phyloP scores from a whole-genome alignment of 495 filamentous ascomycete species.

The Astrothelium macrocarpum region DNA sequence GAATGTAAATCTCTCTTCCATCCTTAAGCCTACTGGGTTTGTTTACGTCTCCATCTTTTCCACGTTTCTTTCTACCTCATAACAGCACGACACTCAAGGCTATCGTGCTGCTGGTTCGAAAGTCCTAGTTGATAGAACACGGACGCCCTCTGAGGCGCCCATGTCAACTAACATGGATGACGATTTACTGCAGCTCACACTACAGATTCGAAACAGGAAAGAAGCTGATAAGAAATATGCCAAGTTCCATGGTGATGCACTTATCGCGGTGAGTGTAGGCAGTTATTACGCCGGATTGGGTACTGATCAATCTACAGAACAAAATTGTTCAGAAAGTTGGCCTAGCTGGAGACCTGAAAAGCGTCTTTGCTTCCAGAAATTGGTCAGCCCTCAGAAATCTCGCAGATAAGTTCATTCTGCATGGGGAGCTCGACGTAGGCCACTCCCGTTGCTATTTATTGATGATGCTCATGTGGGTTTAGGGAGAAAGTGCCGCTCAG shows the following conservation, averaged over 20 bases:
- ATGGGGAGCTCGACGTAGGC: conserved; percentile 3
- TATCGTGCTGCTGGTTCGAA: conserved; percentile 4
- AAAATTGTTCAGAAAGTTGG: conserved; percentile 2
- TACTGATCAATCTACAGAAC: not conserved
- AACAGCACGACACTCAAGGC: not conserved
- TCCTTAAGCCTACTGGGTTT: not conserved
- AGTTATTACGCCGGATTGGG: not conserved
- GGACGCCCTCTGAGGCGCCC: not conserved
- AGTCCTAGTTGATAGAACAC: conserved; percentile 3
- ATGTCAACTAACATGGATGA: conserved; percentile 3
- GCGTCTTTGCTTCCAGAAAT: conserved; percentile 6
- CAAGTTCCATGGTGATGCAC: conserved; percentile 2
- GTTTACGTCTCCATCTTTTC: not conserved
- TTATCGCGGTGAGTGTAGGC: not conserved
- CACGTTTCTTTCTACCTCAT: conserved; percentile 1
- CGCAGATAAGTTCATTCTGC: not conserved
- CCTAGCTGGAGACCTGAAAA: conserved; percentile 4
- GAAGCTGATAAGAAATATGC: conserved; percentile 5
- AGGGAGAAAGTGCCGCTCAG: conserved; percentile 5
- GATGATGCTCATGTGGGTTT: conserved; percentile 1
- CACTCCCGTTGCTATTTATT: not conserved
- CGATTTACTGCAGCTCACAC: conserved; percentile 4
- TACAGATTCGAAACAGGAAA: conserved; percentile 6
- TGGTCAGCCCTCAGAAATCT: conserved; percentile 2
- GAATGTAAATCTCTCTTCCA: conserved; percentile 6